These are phyloP conservation scores for Didymella pinodella DNA, from an alignment of 2,329 filamentous ascomycete genomes.

Conservation along the genomic window DNA sequence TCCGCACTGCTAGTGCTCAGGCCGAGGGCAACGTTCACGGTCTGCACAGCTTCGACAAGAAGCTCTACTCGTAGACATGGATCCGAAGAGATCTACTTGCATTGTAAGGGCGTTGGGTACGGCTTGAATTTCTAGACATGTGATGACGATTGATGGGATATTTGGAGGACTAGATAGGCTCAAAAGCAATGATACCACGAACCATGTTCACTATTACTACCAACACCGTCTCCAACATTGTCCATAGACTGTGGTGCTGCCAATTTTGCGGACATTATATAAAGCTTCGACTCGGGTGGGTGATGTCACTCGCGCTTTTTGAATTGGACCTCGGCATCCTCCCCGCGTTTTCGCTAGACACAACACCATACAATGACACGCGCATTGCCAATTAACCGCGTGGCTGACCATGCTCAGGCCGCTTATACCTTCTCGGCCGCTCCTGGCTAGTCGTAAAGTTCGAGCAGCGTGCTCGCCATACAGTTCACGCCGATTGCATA, in stretches of 20 bases:
- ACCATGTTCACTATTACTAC: constrained; percentile 23
- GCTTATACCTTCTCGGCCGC: constrained; percentile 19
- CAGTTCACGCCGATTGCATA: neutral
- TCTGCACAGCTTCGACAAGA: constrained; percentile 99
- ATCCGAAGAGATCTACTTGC: constrained; percentile 27
- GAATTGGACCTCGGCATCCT: constrained; percentile 44
- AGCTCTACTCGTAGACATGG: constrained; percentile 81
- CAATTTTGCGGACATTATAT: neutral
- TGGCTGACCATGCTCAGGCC: constrained; percentile 39
- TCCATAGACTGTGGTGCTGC: constrained; percentile 9
- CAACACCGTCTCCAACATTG: neutral
- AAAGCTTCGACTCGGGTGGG: constrained; percentile 1
- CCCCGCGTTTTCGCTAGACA: constrained; percentile 35
- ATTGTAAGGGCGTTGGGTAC: constrained; percentile 42
- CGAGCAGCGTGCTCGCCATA: neutral
- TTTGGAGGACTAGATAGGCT: constrained; percentile 33
- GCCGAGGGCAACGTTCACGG: constrained; percentile 95
- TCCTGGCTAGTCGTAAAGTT: constrained; percentile 20
- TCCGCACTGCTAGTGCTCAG: constrained; percentile 92
- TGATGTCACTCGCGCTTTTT: neutral
- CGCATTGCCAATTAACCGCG: constrained; percentile 19
- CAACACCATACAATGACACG: constrained; percentile 31
- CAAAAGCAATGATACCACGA: constrained; percentile 51
- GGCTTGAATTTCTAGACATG: constrained; percentile 30
- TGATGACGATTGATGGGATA: constrained; percentile 39